A percentile compares a stretch with the other conserved stretches of the same genome.
Conservation (phyloP, 805 yeast genomes). For the Tetrapisispora fleetii region DNA sequence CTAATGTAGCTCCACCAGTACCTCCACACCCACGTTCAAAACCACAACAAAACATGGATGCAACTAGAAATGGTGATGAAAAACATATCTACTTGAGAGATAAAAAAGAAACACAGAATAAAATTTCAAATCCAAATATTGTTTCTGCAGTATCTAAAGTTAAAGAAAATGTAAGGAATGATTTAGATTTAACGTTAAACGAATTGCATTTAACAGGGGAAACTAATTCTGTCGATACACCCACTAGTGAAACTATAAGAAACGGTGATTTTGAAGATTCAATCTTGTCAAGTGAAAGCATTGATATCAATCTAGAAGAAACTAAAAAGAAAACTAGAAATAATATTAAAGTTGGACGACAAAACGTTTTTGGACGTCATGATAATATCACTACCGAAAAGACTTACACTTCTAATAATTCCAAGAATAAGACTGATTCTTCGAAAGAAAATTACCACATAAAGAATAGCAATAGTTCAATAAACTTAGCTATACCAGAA, state of each 20-base stretch:
- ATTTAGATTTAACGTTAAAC: conserved; percentile 8
- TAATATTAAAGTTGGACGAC: not conserved
- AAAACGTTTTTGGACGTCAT: not conserved
- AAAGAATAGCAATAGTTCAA: not conserved
- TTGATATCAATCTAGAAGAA: conserved; percentile 18
- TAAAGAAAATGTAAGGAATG: not conserved
- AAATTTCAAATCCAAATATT: not conserved
- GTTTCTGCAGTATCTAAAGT: not conserved
- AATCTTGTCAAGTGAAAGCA: conserved; percentile 23
- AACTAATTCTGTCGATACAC: not conserved
- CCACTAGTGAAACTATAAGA: not conserved
- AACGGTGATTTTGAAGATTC: not conserved
- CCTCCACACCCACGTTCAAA: conserved; percentile 1
- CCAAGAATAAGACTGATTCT: not conserved
- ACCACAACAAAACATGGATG: not conserved
- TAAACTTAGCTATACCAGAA: not conserved
- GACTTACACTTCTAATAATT: not conserved
- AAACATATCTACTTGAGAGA: not conserved
- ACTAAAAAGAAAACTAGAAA: conserved; percentile 1
- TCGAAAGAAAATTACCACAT: not conserved
- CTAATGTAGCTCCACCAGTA: not conserved
- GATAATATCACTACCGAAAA: not conserved
- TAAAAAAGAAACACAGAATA: not conserved
- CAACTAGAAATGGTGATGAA: not conserved
- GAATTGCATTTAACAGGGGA: conserved; percentile 12